Evolutionary conservation across 2,329 filamentous ascomycete species (phyloP), one percentile per base, ranked within the genome.

Genomic region (Colletotrichum trifolii): DNA sequence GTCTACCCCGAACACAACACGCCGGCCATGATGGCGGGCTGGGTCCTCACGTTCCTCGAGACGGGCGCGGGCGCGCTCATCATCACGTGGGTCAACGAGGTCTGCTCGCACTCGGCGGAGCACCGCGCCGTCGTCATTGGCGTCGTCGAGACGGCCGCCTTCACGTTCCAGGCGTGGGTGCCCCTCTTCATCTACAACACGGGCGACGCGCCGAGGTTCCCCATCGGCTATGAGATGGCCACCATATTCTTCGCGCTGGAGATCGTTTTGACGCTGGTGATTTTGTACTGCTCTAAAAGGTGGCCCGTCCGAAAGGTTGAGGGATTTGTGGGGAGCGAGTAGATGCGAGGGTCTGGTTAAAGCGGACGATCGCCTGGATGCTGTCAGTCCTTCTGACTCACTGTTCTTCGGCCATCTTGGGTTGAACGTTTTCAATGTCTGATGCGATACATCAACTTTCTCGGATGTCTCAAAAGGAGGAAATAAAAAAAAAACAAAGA

Each of bases 71-170:
- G 76, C 2, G 73, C 74, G 1, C 68, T 76, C 8, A 72, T 79
- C 25, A 79, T 82, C 71, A 78, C 79, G 5, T 84, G 81, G 81
- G 78, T 82, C 10, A 83, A 83, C 65, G 80, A 83, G 63, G 76
- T 81, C 5, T 78, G 79, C 17, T 75, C 75, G 2, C 73, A 74
- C 15, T 82, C 83, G 15, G 79, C 81, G 1, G 82, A 85, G 71
- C 81, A 83, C 15, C 76, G 83, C 0, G 79, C 82, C 3, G 69
- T 85, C 5, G 81, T 84, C 4, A 78, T 85, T 3, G 82, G 82
- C 0, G 77, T 83, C 12, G 82, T 85, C 71, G 81, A 83, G 68
- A 78, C 78, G 0, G 71, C 75, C 3, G 78, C 77, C 0, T 83
- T 82, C 64, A 79, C 77, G 0, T 80, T 82, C 50, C 76, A 80